A percentile compares a stretch with the other conserved stretches of the same genome.
These are phyloP conservation scores for Globisporangium abappressorium DNA, from an alignment of 352 stramenopile genomes.

Conservation along the genomic window DNA sequence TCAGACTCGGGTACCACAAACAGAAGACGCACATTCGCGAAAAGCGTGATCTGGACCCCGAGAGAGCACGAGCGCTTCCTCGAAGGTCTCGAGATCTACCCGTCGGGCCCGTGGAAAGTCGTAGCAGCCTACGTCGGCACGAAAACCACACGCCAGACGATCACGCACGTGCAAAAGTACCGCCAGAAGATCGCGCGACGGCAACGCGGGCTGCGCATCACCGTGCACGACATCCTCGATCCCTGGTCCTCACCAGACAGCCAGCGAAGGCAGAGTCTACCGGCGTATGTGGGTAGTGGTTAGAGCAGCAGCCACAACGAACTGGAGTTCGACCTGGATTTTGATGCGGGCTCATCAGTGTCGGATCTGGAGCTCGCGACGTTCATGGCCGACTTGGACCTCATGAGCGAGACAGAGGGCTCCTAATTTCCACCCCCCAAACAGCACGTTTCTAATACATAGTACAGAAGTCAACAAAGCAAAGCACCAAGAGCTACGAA, in stretches of 20 bases:
- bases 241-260: not conserved
- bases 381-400: not conserved
- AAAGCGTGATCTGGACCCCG: not conserved
- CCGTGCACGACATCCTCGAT: not conserved
- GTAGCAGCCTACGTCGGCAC: slow-evolving; percentile 33
- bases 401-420: not conserved
- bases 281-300: too few species aligned
- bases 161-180: slow-evolving; percentile 84
- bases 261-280: too few species aligned
- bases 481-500: not conserved
- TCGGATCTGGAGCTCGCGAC: slow-evolving; percentile 2
- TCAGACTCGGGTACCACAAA: not conserved
- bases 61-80: slow-evolving; percentile 39
- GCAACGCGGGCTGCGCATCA: not conserved
- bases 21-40: not conserved
- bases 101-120: slow-evolving; percentile 28
- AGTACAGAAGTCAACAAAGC: too few species aligned
- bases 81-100: slow-evolving; percentile 33
- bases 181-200: slow-evolving; percentile 60
- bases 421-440: not conserved
- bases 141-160: slow-evolving; percentile 92
- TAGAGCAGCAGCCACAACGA: not conserved
- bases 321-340: not conserved
- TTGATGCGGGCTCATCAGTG: not conserved
- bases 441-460: too few species aligned